Evolutionary conservation across 805 yeast genomes (phyloP).

Genomic region (Debaryomyces tyrocola): DNA sequence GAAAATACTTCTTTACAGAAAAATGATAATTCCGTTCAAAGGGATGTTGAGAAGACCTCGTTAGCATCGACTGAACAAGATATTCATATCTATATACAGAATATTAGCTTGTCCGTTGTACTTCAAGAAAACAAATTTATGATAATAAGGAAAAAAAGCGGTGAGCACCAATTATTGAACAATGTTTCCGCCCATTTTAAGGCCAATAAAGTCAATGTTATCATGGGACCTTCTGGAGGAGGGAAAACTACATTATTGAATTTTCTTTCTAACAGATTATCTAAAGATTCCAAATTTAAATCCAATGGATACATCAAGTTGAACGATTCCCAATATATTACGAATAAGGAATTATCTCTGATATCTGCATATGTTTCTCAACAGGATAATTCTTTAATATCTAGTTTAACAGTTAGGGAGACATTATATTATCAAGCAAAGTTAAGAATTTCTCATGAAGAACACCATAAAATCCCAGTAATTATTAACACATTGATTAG

Average conservation of each 20-base stretch:
- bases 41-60: constrained; percentile 9
- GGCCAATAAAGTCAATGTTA: constrained; percentile 37
- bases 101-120: constrained; percentile 45
- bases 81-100: constrained; percentile 15
- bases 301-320: constrained; percentile 26
- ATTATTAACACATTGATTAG: constrained; percentile 59
- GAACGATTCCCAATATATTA: constrained; percentile 25
- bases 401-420: constrained; percentile 75
- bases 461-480: constrained; percentile 40
- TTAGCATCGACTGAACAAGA: background rate
- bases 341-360: constrained; percentile 22
- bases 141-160: background rate
- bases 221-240: constrained; percentile 49
- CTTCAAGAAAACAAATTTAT: constrained; percentile 38
- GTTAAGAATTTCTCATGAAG: constrained; percentile 52
- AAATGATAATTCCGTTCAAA: constrained; percentile 16
- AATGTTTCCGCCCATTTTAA: constrained; percentile 29
- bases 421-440: constrained; percentile 72
- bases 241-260: constrained; percentile 44
- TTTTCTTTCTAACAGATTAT: constrained; percentile 54
- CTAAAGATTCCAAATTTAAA: constrained; percentile 17
- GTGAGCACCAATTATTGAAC: constrained; percentile 16
- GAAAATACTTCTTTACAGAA: background rate
- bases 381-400: constrained; percentile 70
- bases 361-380: constrained; percentile 78